Evolutionary conservation across 2,329 filamentous ascomycete genomes (phyloP).

Genomic region (Diplodia scrobiculata): DNA sequence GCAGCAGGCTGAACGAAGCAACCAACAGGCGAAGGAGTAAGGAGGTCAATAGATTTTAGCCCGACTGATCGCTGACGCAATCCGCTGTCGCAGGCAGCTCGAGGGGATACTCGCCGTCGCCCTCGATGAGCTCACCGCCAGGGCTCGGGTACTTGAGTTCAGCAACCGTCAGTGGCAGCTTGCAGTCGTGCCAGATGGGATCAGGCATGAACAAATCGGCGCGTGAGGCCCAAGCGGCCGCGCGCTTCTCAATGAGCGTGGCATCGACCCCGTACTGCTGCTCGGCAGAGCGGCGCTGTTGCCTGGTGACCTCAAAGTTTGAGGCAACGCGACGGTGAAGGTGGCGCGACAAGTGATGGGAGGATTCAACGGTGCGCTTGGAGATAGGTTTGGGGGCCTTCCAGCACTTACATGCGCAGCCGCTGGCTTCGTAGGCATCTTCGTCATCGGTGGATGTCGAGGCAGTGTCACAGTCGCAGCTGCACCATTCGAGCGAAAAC

Average conservation of each 20-base stretch:
- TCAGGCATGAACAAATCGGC: conserved; percentile 47
- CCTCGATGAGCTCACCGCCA: conserved; percentile 48
- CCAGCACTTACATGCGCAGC: conserved; percentile 27
- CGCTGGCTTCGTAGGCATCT: conserved; percentile 24
- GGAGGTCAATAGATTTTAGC: neutral
- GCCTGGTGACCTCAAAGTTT: conserved; percentile 3
- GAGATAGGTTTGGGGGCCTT: conserved; percentile 15
- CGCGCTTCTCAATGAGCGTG: conserved; percentile 33
- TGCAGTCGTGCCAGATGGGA: conserved; percentile 37
- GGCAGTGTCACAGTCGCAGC: conserved; percentile 20
- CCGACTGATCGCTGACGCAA: conserved; percentile 30
- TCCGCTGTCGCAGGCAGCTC: conserved; percentile 38
- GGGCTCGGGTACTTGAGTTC: conserved; percentile 51
- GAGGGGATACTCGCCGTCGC: conserved; percentile 51
- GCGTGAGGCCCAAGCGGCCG: conserved; percentile 43
- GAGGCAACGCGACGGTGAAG: conserved; percentile 11
- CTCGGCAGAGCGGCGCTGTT: conserved; percentile 10
- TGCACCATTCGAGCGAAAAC: conserved; percentile 27
- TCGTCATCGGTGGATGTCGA: neutral
- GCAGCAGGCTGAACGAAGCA: neutral
- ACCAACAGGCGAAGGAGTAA: neutral
- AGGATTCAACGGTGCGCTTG: neutral
- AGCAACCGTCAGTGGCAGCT: conserved; percentile 40
- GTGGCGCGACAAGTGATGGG: conserved; percentile 19
- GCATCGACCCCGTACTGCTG: conserved; percentile 25